Percentiles rank a stretch among this genome's conserved stretches.
Evolutionary conservation across 176 grass and related monocot genomes (phyloP).

Genomic region (Carex cristatella): DNA sequence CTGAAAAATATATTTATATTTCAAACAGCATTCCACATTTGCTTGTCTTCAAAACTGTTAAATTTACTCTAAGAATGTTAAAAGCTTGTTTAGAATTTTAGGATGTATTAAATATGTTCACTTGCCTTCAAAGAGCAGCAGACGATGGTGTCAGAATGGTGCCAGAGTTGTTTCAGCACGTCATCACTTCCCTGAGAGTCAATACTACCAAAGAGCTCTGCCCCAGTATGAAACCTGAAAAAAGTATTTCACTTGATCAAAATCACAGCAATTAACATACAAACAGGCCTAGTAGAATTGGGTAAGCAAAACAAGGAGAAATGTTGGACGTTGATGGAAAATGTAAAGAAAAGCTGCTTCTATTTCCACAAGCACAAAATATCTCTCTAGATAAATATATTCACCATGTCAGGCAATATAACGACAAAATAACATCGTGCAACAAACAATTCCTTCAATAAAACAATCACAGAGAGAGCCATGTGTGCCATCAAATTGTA

Average conservation of each 20-base stretch:
- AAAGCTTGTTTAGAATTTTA: not conserved
- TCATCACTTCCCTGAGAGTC: slow-evolving; percentile 37
- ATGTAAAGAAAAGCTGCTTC: too few species aligned
- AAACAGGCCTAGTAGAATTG: not conserved
- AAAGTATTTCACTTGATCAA: not conserved
- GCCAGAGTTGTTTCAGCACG: slow-evolving; percentile 68
- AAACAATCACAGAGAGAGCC: not conserved
- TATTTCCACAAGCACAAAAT: not conserved
- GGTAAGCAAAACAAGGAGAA: not conserved
- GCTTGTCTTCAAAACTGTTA: not conserved
- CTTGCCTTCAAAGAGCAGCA: slow-evolving; percentile 84
- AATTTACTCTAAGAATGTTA: not conserved
- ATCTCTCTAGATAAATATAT: not conserved
- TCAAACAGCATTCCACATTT: not conserved
- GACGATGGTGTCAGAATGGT: slow-evolving; percentile 69
- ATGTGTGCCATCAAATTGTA: slow-evolving; percentile 12
- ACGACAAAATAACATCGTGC: not conserved
- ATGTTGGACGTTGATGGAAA: not conserved
- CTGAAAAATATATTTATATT: slow-evolving; percentile 13
- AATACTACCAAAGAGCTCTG: slow-evolving; percentile 36
- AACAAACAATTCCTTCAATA: not conserved
- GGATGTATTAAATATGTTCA: not conserved
- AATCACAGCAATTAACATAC: not conserved
- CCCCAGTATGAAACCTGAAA: slow-evolving; percentile 67
- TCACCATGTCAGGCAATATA: not conserved